Conservation (phyloP, 2,329 filamentous ascomycete species). For the Rhynchosporium graminicola region DNA sequence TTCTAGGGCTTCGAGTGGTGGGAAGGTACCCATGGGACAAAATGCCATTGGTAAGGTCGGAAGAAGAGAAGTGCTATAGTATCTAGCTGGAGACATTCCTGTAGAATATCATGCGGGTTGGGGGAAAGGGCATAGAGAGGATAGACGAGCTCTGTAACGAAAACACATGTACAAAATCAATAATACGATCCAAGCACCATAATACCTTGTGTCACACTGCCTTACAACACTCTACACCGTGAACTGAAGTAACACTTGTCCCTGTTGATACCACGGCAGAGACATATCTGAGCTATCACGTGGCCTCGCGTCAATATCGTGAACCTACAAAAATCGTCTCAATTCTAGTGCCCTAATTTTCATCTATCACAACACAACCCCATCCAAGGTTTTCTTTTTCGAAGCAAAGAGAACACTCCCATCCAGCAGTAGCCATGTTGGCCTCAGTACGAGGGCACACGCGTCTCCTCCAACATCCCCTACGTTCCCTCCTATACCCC, state of each 20-base stretch:
- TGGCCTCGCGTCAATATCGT: constrained; percentile 27
- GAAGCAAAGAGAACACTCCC: too few relatives aligned
- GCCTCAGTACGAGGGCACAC: constrained; percentile 6
- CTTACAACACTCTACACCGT: too few relatives aligned
- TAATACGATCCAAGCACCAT: too few relatives aligned
- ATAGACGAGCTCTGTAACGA: constrained; percentile 2
- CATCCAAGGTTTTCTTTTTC: background rate
- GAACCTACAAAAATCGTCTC: constrained; percentile 19
- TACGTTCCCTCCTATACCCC: constrained; percentile 13
- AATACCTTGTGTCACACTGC: too few relatives aligned
- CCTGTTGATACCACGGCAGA: background rate
- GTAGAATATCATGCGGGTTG: background rate
- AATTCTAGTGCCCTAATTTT: background rate
- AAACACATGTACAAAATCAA: background rate
- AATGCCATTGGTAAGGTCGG: background rate
- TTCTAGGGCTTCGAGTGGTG: constrained; percentile 41
- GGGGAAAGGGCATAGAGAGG: background rate
- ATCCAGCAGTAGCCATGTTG: constrained; percentile 12
- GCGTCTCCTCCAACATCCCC: constrained; percentile 13
- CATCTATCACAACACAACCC: background rate
- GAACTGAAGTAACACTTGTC: too few relatives aligned
- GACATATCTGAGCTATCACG: constrained; percentile 23
- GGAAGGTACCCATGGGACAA: constrained; percentile 34
- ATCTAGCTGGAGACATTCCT: background rate
- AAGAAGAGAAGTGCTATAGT: constrained; percentile 1